Evolutionary conservation across 2,329 filamentous ascomycete species (phyloP).

Genomic region (Aspergillus versicolor): DNA sequence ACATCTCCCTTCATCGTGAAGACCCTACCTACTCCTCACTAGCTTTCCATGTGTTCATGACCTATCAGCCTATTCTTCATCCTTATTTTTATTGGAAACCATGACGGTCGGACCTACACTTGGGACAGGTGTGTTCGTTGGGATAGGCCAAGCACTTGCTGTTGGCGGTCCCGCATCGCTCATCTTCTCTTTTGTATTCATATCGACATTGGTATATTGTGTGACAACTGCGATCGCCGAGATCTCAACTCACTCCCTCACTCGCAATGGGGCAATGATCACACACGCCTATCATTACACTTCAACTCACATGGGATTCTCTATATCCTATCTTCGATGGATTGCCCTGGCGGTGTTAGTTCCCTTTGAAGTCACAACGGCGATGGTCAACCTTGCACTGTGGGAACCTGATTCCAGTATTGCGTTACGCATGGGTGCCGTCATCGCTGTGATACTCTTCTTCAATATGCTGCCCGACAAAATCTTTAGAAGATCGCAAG

Average conservation of each 20-base stretch:
- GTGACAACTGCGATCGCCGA: constrained; percentile 48
- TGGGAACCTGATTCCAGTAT: constrained; percentile 49
- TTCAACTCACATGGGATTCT: constrained; percentile 39
- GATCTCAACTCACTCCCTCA: constrained; percentile 38
- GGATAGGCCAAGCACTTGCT: constrained; percentile 53
- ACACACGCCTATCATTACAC: constrained; percentile 42
- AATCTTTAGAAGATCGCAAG: constrained; percentile 50
- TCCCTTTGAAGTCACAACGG: constrained; percentile 63
- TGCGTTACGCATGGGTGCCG: constrained; percentile 49
- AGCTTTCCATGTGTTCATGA: background rate
- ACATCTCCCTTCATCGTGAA: background rate
- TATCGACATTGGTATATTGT: constrained; percentile 48
- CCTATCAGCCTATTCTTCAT: constrained; percentile 1
- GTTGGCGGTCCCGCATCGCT: constrained; percentile 53
- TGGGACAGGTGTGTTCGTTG: constrained; percentile 56
- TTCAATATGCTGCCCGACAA: constrained; percentile 50
- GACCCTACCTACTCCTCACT: background rate
- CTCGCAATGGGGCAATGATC: constrained; percentile 40
- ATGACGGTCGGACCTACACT: constrained; percentile 61
- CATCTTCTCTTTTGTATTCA: constrained; percentile 51
- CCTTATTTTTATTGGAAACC: constrained; percentile 37
- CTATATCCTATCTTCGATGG: constrained; percentile 46
- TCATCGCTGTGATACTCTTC: constrained; percentile 57
- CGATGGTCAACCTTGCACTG: constrained; percentile 61
- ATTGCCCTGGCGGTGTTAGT: constrained; percentile 46